Evolutionary conservation across 306 rosid species (phyloP).

Genomic region (Cucumis sativus): Cucumber_9930_V3 NC_026660.2:6490501-6491000

Average conservation of each 20-base stretch:
- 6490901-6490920: slow-evolving; percentile 17
- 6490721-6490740: not conserved
- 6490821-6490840: not conserved
- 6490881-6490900: slow-evolving; percentile 15
- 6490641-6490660: slow-evolving; percentile 1
- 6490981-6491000: not conserved
- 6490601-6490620: slow-evolving; percentile 3
- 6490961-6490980: slow-evolving; percentile 2
- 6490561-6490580: slow-evolving; percentile 10
- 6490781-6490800: not conserved
- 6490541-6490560: not conserved
- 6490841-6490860: not conserved
- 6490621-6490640: not conserved
- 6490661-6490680: not conserved
- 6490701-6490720: not conserved
- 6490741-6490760: not conserved
- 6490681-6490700: not conserved
- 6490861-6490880: slow-evolving; percentile 12
- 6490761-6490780: not conserved
- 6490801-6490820: not conserved
- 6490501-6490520: not conserved
- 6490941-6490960: not conserved
- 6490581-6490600: not conserved
- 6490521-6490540: not conserved
- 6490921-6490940: not conserved